Base-by-base conservation (phyloP, 768 basidiomycete genomes). In the Mycena galericulata region DNA sequence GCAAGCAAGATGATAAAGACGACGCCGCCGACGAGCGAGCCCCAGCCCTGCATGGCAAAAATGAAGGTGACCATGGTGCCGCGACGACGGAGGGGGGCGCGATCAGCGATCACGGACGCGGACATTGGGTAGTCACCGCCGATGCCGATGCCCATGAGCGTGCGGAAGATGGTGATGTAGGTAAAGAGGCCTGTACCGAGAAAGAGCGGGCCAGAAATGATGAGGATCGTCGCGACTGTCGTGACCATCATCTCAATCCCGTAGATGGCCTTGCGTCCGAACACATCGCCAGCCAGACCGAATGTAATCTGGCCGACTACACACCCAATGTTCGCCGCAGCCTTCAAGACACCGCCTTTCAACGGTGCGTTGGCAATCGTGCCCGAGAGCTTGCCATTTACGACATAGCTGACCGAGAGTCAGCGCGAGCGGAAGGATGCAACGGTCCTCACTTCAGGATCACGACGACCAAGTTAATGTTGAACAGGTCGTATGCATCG, bases 1-100 rank as follows among this genome's bases (percentile, higher is more conserved):
- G 53, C 43, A 26, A 68, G 51, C 20, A 68, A 60, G 38, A 68
- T 29, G 38, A 68, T 62, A n/a, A 68, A 67, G 60, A 68, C 32
- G 54, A 68, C 34, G 3, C 67, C 67, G 30, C 67, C 67, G 38
- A 68, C 38, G 46, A 68, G 30, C 10, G 67, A 29, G 18, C 67
- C 67, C 67, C 67, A 68, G 24, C 67, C 67, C 53, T 68, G 67
- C 67, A 68, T 68, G 32, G 67, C 53, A 26, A 68, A 68, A 40
- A 68, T 68, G 46, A 68, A 68, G 22, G 67, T 68, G 67, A 68
- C 67, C 67, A 68, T 68, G 40, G 67, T 68, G 26, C 67, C 67
- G 40, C 67, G 67, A 26, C 67, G 67, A 14, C 67, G 67, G 29
- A 68, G 59, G 67, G 62, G 62, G 54, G 67, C 67, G 45, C 67